These are phyloP conservation scores for Inonotus obliquus DNA, from an alignment of 1,284 basidiomycete species.

Conservation along the genomic window DNA sequence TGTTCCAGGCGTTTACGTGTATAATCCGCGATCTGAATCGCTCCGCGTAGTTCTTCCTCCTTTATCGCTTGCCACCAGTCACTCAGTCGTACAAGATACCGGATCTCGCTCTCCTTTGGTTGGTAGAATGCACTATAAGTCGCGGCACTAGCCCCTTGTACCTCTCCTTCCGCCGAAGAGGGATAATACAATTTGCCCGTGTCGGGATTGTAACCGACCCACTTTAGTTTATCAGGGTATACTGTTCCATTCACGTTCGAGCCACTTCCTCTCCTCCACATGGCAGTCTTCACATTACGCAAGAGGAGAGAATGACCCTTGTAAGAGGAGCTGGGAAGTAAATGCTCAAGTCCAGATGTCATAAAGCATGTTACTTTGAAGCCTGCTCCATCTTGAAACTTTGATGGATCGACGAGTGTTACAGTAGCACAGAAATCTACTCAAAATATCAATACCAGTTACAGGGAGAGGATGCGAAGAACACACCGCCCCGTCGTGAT, in stretches of 20 bases:
- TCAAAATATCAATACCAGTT: not conserved
- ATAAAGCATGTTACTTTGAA: constrained; percentile 17
- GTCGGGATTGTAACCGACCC: constrained; percentile 15
- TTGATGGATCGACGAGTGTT: constrained; percentile 15
- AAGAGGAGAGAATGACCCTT: constrained; percentile 12
- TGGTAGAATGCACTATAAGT: constrained; percentile 6
- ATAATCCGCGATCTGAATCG: constrained; percentile 5
- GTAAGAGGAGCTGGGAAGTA: constrained; percentile 2
- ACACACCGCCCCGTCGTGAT: constrained; percentile 10
- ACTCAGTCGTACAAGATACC: constrained; percentile 6
- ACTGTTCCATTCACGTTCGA: constrained; percentile 7
- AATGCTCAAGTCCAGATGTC: not conserved
- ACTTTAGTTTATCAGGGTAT: constrained; percentile 15
- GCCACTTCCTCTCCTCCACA: not conserved
- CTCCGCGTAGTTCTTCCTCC: constrained; percentile 9
- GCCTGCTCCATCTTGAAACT: not conserved
- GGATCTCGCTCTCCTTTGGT: constrained; percentile 3
- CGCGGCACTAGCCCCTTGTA: not conserved
- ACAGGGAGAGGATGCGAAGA: not conserved
- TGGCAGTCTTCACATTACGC: constrained; percentile 2
- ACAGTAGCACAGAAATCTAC: constrained; percentile 7
- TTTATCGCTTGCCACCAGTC: constrained; percentile 16
- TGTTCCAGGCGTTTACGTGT: not conserved
- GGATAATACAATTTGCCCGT: not conserved
- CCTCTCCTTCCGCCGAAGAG: not conserved